Evolutionary conservation across 805 yeast species (phyloP).

Genomic region (Lipomyces lipofer): DNA sequence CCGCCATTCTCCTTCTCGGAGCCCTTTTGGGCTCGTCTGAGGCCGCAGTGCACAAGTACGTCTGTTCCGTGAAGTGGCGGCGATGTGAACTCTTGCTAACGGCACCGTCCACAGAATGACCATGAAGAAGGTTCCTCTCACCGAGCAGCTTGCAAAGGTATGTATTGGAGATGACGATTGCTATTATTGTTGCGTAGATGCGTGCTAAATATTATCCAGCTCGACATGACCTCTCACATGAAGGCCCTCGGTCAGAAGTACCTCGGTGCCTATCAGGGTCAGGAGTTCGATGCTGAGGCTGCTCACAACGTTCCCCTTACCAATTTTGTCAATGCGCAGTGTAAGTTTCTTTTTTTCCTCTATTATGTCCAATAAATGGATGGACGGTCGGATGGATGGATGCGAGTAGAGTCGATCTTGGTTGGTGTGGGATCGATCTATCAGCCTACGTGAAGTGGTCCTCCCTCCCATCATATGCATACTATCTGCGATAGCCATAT

Average conservation of each 20-base stretch:
- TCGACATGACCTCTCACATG: constrained; percentile 46
- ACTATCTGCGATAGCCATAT: too few species aligned
- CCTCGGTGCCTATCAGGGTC: constrained; percentile 49
- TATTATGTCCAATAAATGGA: background rate
- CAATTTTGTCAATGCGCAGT: constrained; percentile 91
- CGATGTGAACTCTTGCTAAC: too few species aligned
- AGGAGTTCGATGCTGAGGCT: constrained; percentile 36
- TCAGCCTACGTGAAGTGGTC: too few species aligned
- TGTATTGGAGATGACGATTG: too few species aligned
- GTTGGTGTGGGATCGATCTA: too few species aligned
- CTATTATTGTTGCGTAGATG: too few species aligned
- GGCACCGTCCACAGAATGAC: too few species aligned
- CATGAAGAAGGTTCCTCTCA: constrained; percentile 59
- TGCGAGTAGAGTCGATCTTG: too few species aligned
- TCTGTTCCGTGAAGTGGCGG: too few species aligned
- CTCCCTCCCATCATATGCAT: too few species aligned
- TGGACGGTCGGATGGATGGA: background rate
- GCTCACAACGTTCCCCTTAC: constrained; percentile 81
- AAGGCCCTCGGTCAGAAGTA: constrained; percentile 63
- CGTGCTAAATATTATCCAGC: constrained; percentile 14
- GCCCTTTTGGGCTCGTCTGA: constrained; percentile 30
- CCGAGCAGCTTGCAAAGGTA: constrained; percentile 55
- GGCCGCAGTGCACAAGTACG: constrained; percentile 41
- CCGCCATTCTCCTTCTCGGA: constrained; percentile 27
- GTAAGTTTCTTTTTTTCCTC: constrained; percentile 13